phyloP scores from a whole-genome alignment of 208 protist species.

The Wallacemonas collosoma region DNA sequence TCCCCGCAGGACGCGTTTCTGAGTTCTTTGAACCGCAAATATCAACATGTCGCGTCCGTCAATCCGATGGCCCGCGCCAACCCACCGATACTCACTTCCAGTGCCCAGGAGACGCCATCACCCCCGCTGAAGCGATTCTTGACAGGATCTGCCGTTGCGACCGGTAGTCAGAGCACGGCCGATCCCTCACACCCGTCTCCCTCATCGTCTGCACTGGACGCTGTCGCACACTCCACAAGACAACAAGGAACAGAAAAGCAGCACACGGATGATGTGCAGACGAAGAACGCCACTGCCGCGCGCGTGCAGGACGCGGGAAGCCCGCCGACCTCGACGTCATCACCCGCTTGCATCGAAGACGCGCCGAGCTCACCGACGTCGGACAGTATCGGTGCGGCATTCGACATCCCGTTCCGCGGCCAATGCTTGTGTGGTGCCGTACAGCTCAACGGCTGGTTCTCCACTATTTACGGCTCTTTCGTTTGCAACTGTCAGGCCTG shows the following conservation, averaged over 20 bases:
- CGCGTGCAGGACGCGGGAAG: too few relatives aligned
- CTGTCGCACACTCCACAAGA: too few relatives aligned
- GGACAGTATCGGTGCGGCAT: not conserved
- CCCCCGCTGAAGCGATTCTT: not conserved
- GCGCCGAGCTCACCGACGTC: too few relatives aligned
- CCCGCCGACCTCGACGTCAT: too few relatives aligned
- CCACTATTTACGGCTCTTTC: conserved; percentile 78
- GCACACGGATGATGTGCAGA: too few relatives aligned
- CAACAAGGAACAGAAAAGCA: too few relatives aligned
- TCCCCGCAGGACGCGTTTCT: conserved; percentile 1
- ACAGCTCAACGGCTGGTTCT: conserved; percentile 38
- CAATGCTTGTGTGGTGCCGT: conserved; percentile 60
- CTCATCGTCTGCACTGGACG: too few relatives aligned
- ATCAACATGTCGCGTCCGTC: conserved; percentile 1
- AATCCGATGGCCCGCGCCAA: conserved; percentile 3
- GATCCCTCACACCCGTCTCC: too few relatives aligned
- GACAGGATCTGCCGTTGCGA: not conserved
- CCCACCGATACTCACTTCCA: not conserved
- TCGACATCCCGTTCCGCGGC: conserved; percentile 43
- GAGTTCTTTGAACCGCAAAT: conserved; percentile 1
- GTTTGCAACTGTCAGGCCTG: conserved; percentile 72
- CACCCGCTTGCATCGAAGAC: too few relatives aligned
- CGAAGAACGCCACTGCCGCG: too few relatives aligned
- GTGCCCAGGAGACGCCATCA: not conserved
- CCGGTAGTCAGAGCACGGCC: too few relatives aligned